These are phyloP conservation scores for Phialophora chinensis DNA, from an alignment of 2,329 filamentous ascomycete genomes.

Conservation along the genomic window DNA sequence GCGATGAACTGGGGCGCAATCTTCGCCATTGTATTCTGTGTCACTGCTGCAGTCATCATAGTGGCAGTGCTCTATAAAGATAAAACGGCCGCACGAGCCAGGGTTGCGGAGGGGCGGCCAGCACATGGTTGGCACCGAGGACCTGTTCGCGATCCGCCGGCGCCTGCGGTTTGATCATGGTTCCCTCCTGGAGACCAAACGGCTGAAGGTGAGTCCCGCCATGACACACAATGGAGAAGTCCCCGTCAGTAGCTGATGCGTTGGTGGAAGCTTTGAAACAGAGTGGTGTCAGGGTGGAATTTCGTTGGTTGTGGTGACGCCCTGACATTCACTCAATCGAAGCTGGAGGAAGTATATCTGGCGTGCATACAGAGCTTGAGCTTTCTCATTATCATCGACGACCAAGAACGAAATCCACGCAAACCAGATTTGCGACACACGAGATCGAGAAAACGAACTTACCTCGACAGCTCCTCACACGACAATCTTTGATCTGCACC, in stretches of 20 bases:
- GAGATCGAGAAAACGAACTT: neutral
- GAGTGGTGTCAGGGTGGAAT: neutral
- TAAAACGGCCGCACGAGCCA: neutral
- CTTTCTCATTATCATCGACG: neutral
- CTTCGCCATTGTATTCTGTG: conserved; percentile 7
- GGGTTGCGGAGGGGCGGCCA: neutral
- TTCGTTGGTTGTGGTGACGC: neutral
- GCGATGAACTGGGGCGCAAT: conserved; percentile 3
- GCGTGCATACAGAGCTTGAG: neutral
- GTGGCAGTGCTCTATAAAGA: neutral
- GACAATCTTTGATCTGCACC: neutral
- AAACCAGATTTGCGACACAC: neutral
- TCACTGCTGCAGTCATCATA: neutral
- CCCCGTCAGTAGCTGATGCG: neutral
- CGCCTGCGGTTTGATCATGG: neutral
- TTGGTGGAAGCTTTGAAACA: neutral
- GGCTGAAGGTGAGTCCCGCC: neutral
- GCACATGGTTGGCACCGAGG: neutral
- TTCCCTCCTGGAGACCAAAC: neutral
- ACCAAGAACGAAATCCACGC: neutral
- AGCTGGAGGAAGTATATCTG: neutral
- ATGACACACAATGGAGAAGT: neutral
- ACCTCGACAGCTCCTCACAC: neutral
- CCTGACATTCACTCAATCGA: neutral
- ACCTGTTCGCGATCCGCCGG: neutral